phyloP scores from a whole-genome alignment of 2,329 filamentous ascomycete genomes.

The Scorias spongiosa region DNA sequence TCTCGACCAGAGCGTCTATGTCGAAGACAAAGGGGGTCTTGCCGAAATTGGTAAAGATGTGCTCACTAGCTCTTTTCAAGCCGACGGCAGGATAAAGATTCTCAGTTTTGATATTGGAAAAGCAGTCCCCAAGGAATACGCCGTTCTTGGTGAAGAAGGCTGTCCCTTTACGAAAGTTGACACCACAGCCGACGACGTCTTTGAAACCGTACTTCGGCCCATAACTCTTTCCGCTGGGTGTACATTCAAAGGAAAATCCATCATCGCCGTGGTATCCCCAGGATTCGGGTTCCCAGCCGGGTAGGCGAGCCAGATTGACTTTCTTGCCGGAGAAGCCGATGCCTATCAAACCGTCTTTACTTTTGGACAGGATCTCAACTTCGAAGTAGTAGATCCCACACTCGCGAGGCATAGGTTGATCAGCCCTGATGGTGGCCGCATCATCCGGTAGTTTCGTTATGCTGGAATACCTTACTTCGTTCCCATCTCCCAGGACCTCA shows the following conservation, averaged over 20 bases:
- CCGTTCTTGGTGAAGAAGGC: constrained; percentile 55
- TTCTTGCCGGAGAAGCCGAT: constrained; percentile 47
- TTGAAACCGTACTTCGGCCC: constrained; percentile 33
- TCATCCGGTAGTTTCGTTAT: constrained; percentile 50
- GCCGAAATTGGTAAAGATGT: constrained; percentile 47
- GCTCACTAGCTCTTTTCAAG: constrained; percentile 49
- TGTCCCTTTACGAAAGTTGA: constrained; percentile 46
- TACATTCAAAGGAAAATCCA: constrained; percentile 46
- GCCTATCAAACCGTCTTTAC: constrained; percentile 44
- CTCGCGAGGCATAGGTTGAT: constrained; percentile 74
- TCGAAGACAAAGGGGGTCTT: constrained; percentile 72
- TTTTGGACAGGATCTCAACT: constrained; percentile 48
- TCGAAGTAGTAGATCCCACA: constrained; percentile 96
- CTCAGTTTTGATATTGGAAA: constrained; percentile 44
- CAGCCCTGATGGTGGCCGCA: constrained; percentile 65
- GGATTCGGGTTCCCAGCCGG: constrained; percentile 50
- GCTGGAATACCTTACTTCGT: constrained; percentile 51
- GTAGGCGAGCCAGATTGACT: constrained; percentile 43
- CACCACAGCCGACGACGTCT: constrained; percentile 44
- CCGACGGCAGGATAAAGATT: constrained; percentile 53
- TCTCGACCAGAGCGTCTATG: constrained; percentile 70
- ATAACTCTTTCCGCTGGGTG: constrained; percentile 41
- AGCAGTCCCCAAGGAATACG: constrained; percentile 45
- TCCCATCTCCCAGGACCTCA: constrained; percentile 59
- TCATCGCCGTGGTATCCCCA: constrained; percentile 55